Percentiles rank a stretch among this genome's conserved stretches.
These are phyloP conservation scores for Prunus davidiana DNA, from an alignment of 306 rosid species.

Conservation along the genomic window DNA sequence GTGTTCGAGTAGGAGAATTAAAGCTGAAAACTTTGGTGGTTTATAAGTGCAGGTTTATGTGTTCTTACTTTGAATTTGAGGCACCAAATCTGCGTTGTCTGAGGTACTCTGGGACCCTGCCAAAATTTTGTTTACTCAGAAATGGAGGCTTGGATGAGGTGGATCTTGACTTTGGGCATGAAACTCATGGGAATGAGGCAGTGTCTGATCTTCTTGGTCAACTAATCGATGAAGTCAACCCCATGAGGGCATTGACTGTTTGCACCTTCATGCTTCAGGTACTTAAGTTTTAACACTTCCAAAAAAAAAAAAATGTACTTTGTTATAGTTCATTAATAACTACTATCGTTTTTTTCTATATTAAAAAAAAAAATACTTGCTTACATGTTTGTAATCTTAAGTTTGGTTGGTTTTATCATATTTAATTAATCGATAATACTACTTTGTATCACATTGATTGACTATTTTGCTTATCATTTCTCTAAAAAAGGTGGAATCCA, in stretches of 20 bases:
- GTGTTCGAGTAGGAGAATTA: constrained; percentile 4
- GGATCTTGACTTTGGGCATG: constrained; percentile 24
- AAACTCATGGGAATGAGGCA: too few species aligned
- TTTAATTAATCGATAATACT: too few species aligned
- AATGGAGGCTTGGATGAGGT: constrained; percentile 15
- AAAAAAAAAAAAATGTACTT: too few species aligned
- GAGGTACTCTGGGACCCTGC: not conserved
- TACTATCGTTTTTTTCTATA: too few species aligned
- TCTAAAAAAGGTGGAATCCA: fast-evolving
- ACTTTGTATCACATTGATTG: too few species aligned
- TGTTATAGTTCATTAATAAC: too few species aligned
- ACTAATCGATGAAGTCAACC: not conserved
- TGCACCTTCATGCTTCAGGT: constrained; percentile 37
- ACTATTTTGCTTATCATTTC: too few species aligned
- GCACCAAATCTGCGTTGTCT: constrained; percentile 27
- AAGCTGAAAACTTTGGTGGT: constrained; percentile 17
- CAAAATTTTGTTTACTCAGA: too few species aligned
- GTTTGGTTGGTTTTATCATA: too few species aligned
- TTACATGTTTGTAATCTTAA: too few species aligned
- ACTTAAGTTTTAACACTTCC: not conserved
- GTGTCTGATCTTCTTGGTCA: too few species aligned
- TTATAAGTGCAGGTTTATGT: constrained; percentile 9
- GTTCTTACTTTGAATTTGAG: not conserved
- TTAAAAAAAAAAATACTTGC: too few species aligned
- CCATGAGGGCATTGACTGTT: constrained; percentile 22